Conservation (phyloP, 805 yeast species). For the Metschnikowia anglica region DNA sequence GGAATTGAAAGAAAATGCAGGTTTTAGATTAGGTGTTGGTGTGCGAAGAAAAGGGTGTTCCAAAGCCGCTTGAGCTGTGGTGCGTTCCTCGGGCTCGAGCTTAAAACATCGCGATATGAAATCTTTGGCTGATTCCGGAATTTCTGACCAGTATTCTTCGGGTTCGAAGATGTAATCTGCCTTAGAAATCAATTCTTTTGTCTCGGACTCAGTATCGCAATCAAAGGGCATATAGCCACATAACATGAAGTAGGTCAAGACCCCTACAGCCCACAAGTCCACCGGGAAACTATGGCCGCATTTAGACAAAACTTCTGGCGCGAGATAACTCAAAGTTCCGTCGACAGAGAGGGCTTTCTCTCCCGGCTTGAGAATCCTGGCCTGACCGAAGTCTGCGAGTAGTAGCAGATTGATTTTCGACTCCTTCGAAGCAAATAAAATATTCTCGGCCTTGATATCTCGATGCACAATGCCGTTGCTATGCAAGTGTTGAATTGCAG, state of each 20-base stretch:
- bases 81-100: conserved; percentile 45
- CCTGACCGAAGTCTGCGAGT: conserved; percentile 66
- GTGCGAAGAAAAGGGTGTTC: conserved; percentile 41
- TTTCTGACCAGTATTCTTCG: conserved; percentile 53
- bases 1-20: conserved; percentile 16
- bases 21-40: conserved; percentile 1
- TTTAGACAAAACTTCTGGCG: conserved; percentile 61
- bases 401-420: conserved; percentile 40
- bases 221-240: conserved; percentile 79
- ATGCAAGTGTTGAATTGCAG: conserved; percentile 61
- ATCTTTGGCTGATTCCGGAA: conserved; percentile 53
- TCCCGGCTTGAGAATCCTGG: conserved; percentile 42
- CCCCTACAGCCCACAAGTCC: conserved; percentile 79
- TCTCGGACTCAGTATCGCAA: conserved; percentile 67
- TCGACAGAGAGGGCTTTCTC: conserved; percentile 16
- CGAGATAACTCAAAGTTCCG: conserved; percentile 74
- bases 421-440: conserved; percentile 45
- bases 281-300: conserved; percentile 60
- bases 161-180: conserved; percentile 65
- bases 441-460: conserved; percentile 71
- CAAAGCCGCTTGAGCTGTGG: conserved; percentile 45
- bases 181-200: conserved; percentile 56
- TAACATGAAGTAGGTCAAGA: conserved; percentile 64
- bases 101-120: conserved; percentile 56
- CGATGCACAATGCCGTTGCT: conserved; percentile 62